Conservation (phyloP, 2,329 filamentous ascomycete species). For the Fusarium albosuccineum region DNA sequence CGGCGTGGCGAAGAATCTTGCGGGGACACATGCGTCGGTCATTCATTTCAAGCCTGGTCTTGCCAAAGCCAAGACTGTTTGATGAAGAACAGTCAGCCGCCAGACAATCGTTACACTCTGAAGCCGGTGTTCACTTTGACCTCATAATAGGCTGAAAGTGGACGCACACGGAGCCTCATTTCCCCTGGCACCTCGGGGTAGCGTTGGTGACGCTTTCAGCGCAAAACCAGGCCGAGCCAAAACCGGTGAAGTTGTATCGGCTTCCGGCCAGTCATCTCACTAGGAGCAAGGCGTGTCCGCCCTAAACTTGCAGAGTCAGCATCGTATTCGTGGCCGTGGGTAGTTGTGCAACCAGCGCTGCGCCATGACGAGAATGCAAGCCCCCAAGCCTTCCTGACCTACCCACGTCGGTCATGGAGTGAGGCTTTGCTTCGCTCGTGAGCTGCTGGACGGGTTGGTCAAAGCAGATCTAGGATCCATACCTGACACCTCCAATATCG, state of each 20-base stretch:
- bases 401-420: constrained; percentile 22
- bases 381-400: constrained; percentile 6
- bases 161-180: constrained; percentile 17
- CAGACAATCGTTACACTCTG: too few relatives aligned
- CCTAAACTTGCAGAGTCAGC: constrained; percentile 31
- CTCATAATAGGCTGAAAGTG: not conserved
- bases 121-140: not conserved
- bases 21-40: not conserved
- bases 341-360: constrained; percentile 34
- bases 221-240: constrained; percentile 4
- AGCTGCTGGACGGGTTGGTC: not conserved
- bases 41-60: not conserved
- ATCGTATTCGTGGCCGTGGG: constrained; percentile 39
- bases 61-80: too few relatives aligned
- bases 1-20: not conserved
- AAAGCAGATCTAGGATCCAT: too few relatives aligned
- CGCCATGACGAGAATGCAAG: constrained; percentile 25
- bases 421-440: constrained; percentile 23
- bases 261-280: constrained; percentile 21
- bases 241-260: constrained; percentile 26
- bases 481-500: not conserved
- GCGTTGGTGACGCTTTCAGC: not conserved
- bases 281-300: constrained; percentile 16
- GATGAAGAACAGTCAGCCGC: too few relatives aligned
- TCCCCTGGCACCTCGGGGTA: not conserved